A percentile compares a stretch with the other conserved stretches of the same genome.
phyloP scores from a whole-genome alignment of 805 yeast species.

The Nematodospora valgi region DNA sequence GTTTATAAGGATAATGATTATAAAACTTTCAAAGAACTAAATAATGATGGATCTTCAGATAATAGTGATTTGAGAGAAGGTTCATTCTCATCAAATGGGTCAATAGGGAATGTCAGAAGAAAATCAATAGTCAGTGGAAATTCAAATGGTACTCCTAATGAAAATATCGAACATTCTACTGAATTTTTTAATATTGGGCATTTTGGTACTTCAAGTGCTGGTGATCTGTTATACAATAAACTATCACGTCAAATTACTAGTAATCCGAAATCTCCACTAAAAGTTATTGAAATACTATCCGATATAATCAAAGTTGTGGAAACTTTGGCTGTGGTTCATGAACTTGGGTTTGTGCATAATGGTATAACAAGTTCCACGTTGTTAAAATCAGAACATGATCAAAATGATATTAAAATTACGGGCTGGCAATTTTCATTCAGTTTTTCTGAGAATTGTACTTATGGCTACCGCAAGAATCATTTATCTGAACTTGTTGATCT shows the following conservation, averaged over 20 bases:
- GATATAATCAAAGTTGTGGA: slow-evolving; percentile 23
- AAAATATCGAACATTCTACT: slow-evolving; percentile 1
- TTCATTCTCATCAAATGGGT: slow-evolving; percentile 2
- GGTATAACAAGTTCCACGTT: slow-evolving; percentile 41
- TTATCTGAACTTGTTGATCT: slow-evolving; percentile 33
- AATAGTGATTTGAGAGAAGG: neutral
- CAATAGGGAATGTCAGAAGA: too few relatives aligned
- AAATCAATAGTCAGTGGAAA: neutral
- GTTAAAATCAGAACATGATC: slow-evolving; percentile 16
- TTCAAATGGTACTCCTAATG: slow-evolving; percentile 7
- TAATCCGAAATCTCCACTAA: slow-evolving; percentile 15
- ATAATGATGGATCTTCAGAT: neutral
- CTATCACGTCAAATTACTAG: slow-evolving; percentile 5
- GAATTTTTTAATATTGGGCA: slow-evolving; percentile 3
- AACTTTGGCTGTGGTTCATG: slow-evolving; percentile 30
- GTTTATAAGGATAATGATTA: slow-evolving; percentile 19
- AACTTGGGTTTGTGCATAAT: slow-evolving; percentile 44
- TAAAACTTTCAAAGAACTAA: slow-evolving; percentile 11
- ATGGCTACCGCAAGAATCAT: slow-evolving; percentile 42
- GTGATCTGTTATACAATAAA: slow-evolving; percentile 4
- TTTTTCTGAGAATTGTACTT: slow-evolving; percentile 38
- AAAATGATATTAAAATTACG: slow-evolving; percentile 31
- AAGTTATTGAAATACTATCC: slow-evolving; percentile 18
- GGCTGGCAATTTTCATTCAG: slow-evolving; percentile 51
- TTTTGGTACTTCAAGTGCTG: neutral